These are phyloP conservation scores for Alternaria tenuissima DNA, from an alignment of 2,329 filamentous ascomycete genomes.

Conservation along the genomic window DNA sequence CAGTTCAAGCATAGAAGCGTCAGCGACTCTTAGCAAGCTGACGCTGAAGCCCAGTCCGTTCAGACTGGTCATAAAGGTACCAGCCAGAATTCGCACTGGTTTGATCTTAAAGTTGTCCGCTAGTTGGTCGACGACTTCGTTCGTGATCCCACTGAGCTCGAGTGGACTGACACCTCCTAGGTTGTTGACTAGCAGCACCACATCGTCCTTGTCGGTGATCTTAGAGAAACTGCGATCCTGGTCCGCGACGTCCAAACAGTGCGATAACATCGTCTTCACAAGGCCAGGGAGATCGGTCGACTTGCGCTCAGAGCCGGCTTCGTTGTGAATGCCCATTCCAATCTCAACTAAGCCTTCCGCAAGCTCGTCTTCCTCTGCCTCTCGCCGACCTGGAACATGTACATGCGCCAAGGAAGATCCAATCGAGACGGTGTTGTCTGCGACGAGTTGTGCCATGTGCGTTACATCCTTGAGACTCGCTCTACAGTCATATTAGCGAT, in stretches of 20 bases:
- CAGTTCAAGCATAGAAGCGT: conserved; percentile 72
- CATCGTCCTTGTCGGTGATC: conserved; percentile 67
- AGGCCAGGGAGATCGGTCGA: conserved; percentile 53
- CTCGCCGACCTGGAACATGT: conserved; percentile 84
- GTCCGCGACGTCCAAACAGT: conserved; percentile 69
- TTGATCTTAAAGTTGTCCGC: conserved; percentile 66
- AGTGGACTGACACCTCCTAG: conserved; percentile 76
- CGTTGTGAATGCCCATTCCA: conserved; percentile 80
- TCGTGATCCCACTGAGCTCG: conserved; percentile 75
- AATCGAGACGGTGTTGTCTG: conserved; percentile 82
- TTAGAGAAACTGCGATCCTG: conserved; percentile 74
- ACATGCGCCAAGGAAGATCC: conserved; percentile 88
- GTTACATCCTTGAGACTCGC: conserved; percentile 73
- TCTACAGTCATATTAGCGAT: conserved; percentile 34
- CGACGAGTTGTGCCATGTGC: conserved; percentile 73
- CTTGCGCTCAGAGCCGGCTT: conserved; percentile 58
- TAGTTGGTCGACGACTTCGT: conserved; percentile 71
- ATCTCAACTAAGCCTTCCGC: conserved; percentile 69
- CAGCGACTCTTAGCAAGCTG: conserved; percentile 69
- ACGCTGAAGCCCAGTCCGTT: conserved; percentile 77
- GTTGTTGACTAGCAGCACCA: conserved; percentile 78
- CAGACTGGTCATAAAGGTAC: conserved; percentile 76
- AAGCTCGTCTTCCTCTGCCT: conserved; percentile 66
- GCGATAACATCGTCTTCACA: conserved; percentile 68
- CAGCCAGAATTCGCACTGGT: conserved; percentile 68